Percentiles rank a stretch among this genome's conserved stretches.
phyloP scores from a whole-genome alignment of 805 yeast species.

The Myxozyma udenii region DNA sequence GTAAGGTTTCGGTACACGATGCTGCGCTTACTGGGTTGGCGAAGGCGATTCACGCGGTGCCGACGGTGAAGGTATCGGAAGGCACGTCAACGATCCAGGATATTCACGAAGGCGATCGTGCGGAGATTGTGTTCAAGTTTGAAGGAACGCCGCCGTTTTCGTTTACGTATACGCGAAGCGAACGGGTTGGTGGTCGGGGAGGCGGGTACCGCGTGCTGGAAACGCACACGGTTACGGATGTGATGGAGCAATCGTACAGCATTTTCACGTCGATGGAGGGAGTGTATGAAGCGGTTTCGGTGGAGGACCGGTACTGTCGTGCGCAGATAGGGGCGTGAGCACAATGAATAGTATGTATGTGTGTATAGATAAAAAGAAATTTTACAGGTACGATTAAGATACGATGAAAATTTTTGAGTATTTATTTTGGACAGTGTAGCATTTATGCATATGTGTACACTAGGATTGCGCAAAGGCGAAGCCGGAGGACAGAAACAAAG shows the following conservation, averaged over 20 bases:
- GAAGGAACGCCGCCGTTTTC: conserved; percentile 89
- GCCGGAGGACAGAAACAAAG: too few relatives aligned
- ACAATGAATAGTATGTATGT: too few relatives aligned
- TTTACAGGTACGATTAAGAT: too few relatives aligned
- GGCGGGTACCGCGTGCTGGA: conserved; percentile 53
- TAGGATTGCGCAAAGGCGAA: too few relatives aligned
- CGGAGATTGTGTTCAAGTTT: conserved; percentile 78
- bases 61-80: conserved; percentile 78
- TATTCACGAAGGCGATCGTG: conserved; percentile 92
- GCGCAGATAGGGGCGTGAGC: conserved; percentile 5
- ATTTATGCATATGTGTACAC: too few relatives aligned
- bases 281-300: conserved; percentile 84
- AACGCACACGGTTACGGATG: conserved; percentile 53
- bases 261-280: conserved; percentile 85
- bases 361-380: too few relatives aligned
- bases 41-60: conserved; percentile 53
- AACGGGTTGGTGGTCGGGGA: conserved; percentile 42
- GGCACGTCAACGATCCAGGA: conserved; percentile 75
- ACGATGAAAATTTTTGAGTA: too few relatives aligned
- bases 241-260: conserved; percentile 64
- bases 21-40: conserved; percentile 32
- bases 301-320: conserved; percentile 78
- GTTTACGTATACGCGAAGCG: conserved; percentile 76
- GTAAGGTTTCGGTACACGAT: conserved; percentile 43
- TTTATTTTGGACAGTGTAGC: too few relatives aligned